These are phyloP conservation scores for Backusella liffmaniae DNA, from an alignment of 192 early-diverging fungal genomes.

Conservation along the genomic window DNA sequence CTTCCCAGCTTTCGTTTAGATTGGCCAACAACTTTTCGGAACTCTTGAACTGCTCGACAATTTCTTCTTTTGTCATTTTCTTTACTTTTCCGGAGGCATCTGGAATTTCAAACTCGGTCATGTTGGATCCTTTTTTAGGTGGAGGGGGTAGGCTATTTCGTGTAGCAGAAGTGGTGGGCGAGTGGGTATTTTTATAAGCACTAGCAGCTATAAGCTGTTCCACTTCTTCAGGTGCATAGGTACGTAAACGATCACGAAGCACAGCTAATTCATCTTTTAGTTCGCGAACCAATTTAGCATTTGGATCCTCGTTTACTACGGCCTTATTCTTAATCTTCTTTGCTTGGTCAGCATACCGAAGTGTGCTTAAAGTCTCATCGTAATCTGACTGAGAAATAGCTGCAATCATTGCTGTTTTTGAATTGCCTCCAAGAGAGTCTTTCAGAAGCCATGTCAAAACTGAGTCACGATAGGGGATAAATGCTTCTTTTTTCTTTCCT, in stretches of 20 bases:
- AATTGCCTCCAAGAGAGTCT: constrained; percentile 71
- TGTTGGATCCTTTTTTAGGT: neutral
- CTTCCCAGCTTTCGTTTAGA: constrained; percentile 73
- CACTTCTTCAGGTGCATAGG: constrained; percentile 38
- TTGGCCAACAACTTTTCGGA: constrained; percentile 75
- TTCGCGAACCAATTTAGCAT: constrained; percentile 62
- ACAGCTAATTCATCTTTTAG: constrained; percentile 67
- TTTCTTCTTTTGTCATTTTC: constrained; percentile 36
- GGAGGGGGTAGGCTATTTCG: neutral
- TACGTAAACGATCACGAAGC: constrained; percentile 48
- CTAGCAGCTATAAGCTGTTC: constrained; percentile 28
- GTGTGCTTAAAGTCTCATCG: constrained; percentile 64
- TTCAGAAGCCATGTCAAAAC: constrained; percentile 73
- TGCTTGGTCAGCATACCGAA: constrained; percentile 79
- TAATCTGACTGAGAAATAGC: constrained; percentile 64
- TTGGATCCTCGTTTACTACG: constrained; percentile 76
- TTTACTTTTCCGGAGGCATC: constrained; percentile 24
- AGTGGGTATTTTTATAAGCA: constrained; percentile 22
- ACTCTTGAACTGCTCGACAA: constrained; percentile 68
- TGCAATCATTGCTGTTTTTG: constrained; percentile 69
- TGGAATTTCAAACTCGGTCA: constrained; percentile 19
- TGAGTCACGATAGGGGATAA: constrained; percentile 94
- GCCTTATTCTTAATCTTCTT: constrained; percentile 82
- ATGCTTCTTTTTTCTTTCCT: constrained; percentile 48
- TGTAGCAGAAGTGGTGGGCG: neutral